phyloP scores from a whole-genome alignment of 768 basidiomycete genomes.

The Suillus spraguei region DNA sequence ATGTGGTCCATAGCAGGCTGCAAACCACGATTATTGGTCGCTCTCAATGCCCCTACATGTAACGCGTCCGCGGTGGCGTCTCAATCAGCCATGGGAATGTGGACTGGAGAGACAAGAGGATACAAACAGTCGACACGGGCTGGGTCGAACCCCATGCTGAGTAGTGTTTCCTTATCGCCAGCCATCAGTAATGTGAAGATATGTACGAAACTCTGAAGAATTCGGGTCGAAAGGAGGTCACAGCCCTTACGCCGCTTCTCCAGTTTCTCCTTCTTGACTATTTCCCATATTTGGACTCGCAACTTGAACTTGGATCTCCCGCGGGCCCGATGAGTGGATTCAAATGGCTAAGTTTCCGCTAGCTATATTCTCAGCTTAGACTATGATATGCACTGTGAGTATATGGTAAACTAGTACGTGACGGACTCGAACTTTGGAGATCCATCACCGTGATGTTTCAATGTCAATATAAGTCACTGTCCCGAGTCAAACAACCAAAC shows the following conservation, averaged over 20 bases:
- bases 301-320: not conserved
- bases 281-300: not conserved
- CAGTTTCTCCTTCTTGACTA: not conserved
- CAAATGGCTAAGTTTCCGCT: not conserved
- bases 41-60: conserved; percentile 80
- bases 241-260: not conserved
- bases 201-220: not conserved
- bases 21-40: conserved; percentile 80
- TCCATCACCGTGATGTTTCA: not conserved
- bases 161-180: conserved; percentile 70
- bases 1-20: conserved; percentile 93
- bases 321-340: not conserved
- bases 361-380: not conserved
- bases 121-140: conserved; percentile 83
- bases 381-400: too few species aligned
- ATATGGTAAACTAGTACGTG: too few species aligned
- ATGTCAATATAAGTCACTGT: too few species aligned
- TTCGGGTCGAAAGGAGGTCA: not conserved
- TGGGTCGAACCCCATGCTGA: conserved; percentile 87
- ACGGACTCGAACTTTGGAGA: not conserved
- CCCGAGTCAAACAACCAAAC: not conserved
- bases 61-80: not conserved
- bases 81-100: conserved; percentile 4
- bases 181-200: conserved; percentile 33
- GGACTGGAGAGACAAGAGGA: conserved; percentile 13